Conservation (phyloP, 2,329 filamentous ascomycete genomes). For the Arthroderma sp. region DNA sequence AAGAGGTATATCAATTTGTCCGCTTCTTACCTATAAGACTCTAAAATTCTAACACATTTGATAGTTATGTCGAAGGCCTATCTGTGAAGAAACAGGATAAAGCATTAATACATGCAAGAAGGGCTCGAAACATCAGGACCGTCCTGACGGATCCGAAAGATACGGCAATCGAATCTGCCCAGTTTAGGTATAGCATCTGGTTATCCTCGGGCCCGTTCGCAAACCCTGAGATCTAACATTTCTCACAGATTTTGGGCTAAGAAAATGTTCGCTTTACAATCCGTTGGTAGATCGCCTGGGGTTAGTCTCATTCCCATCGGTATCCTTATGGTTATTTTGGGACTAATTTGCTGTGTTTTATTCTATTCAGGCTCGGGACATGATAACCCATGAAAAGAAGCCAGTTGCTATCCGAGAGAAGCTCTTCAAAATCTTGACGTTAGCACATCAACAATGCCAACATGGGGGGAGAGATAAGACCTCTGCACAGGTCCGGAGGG, state of each 20-base stretch:
- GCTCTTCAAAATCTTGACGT: slow-evolving; percentile 38
- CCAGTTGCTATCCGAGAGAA: slow-evolving; percentile 41
- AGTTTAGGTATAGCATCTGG: slow-evolving; percentile 29
- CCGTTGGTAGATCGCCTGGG: slow-evolving; percentile 23
- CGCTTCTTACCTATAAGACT: neutral
- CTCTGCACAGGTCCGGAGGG: slow-evolving; percentile 37
- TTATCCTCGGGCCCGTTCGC: neutral
- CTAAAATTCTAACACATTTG: neutral
- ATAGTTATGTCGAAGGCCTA: slow-evolving; percentile 36
- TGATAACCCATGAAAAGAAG: slow-evolving; percentile 39
- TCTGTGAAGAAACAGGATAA: slow-evolving; percentile 41
- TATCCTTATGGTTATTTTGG: neutral
- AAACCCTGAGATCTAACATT: slow-evolving; percentile 5
- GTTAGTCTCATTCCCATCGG: slow-evolving; percentile 17
- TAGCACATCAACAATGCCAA: slow-evolving; percentile 37
- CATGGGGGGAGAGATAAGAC: slow-evolving; percentile 42
- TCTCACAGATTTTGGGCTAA: slow-evolving; percentile 37
- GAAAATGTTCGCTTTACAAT: slow-evolving; percentile 39
- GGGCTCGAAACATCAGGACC: slow-evolving; percentile 35
- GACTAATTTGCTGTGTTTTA: slow-evolving; percentile 2
- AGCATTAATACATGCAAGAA: slow-evolving; percentile 35
- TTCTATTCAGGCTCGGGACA: slow-evolving; percentile 21
- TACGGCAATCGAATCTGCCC: slow-evolving; percentile 37
- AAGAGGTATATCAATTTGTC: slow-evolving; percentile 21
- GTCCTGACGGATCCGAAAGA: slow-evolving; percentile 38